Base-by-base conservation (phyloP, 352 stramenopile species). In the Globisporangium cystogenes region DNA sequence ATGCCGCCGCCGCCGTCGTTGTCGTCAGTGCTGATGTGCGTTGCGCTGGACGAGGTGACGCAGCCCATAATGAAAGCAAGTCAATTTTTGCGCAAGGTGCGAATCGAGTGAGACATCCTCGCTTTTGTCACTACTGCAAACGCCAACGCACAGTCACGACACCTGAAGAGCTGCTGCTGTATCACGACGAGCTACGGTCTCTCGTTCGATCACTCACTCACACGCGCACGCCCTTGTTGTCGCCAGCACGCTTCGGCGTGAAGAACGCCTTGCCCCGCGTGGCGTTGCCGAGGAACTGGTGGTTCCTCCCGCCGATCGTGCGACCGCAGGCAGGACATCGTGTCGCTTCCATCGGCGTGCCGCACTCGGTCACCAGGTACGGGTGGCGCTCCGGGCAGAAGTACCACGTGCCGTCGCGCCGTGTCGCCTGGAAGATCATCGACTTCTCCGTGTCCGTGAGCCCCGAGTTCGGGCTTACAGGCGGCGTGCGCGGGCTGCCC, bases 351-450 rank as follows among this genome's bases (percentile, higher is more conserved):
- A 68, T 7, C 14, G 65, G 65, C 20, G 62, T 55, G 18, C 65
- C 65, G 36, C 65, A 74, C 31, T 56, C 61, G 27, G 54, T 66
- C 24, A 74, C 62, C 12, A 74, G 52, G 41, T 74, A 74, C 31
- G 65, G 65, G 47, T 74, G 65, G 36, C 57, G 51, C 26, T 54
- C 33, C 1, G 35, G n/a, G 21, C 65, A 74, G 41, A 59, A 39
- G 53, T 68, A 70, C 65, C 65, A 74, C 20, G 47, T 42, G 18
- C 62, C 62, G n/a, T 50, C 20, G 2, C 49, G 33, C 1, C 29
- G 52, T 0, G 48, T 61, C 4, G 65, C 59, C 4, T 33, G 53
- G 31, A 48, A 55, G 55, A 74, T 59, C 65, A 74, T 74, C 14
- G 37, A 23, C 51, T 68, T 68, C 41, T 74, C 65, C 7, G 45